Evolutionary conservation across 495 filamentous ascomycete species (phyloP), one percentile per base, ranked within the genome.

Genomic region (Echria macrotheca): DNA sequence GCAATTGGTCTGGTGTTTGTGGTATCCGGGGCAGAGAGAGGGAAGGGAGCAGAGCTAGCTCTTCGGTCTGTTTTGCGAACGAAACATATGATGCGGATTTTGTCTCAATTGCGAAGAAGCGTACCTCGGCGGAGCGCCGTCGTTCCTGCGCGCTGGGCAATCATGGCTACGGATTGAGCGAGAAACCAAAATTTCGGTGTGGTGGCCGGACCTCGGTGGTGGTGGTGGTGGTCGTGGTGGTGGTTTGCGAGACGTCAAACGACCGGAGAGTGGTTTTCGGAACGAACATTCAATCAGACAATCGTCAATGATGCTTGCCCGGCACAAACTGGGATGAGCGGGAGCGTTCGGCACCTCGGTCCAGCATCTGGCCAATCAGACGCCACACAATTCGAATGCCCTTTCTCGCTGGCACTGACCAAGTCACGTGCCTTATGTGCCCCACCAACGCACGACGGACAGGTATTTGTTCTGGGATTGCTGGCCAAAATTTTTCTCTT

Each of bases 71-170:
- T n/a, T n/a, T n/a, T n/a, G n/a, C n/a, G n/a, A n/a, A n/a, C n/a
- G n/a, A n/a, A n/a, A n/a, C n/a, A n/a, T n/a, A n/a, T n/a, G n/a
- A n/a, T n/a, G n/a, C n/a, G n/a, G n/a, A n/a, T n/a, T n/a, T n/a
- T n/a, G n/a, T n/a, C n/a, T n/a, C n/a, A n/a, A n/a, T n/a, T n/a
- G n/a, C n/a, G n/a, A n/a, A n/a, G n/a, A n/a, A n/a, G n/a, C 64
- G 41, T 60, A 67, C 64, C 61, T 57, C 63, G 63, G 53, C 65
- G 65, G 35, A 68, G 63, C 48, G 60, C 65, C 56, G 63, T 66
- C 29, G 60, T 64, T 55, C 63, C 65, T 44, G 43, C 47, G 50
- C 63, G 52, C 44, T 68, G 63, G 48, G 65, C 58, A 57, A 64
- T 60, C 65, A 68, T 68, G 40, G 31, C 55, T 23, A 33, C 31